Base-by-base conservation (phyloP, 1,284 basidiomycete species). In the Xerocomus subilludens region DNA sequence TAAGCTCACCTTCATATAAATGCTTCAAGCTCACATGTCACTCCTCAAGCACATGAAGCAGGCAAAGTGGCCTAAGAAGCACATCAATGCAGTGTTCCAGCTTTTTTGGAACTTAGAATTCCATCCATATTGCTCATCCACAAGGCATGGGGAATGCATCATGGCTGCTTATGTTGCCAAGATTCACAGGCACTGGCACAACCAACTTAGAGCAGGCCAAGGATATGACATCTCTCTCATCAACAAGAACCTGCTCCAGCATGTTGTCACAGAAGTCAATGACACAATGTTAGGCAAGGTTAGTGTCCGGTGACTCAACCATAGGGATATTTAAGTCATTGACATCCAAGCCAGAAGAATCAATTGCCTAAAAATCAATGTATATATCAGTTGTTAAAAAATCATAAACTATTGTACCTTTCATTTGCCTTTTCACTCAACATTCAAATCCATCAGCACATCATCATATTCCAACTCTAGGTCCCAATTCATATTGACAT, bases 51-150 rank as follows among this genome's bases (percentile, higher is more conserved):
- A 73, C 13, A 20, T 60, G 9, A 49, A 51, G 25, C 56, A 66
- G 11, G 63, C 49, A 0, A 55, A 35, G 0, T 73, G 67, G 71
- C 59, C 38, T 4, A 18, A 45, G 20, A 45, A 33, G 16, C 69
- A 62, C 45, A 38, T 63, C 32, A 42, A 35, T 20, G 56, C 47
- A 2, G 59, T 69, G 2, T 30, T 59, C 33, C 23, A 69, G n/a
- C 45, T 68, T 23, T 68, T 67, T 30, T 59, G 56, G 66, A 56
- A 38, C 66, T 21, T 67, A 4, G 66, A 59, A n/a, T 55, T 5
- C 36, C 64, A 66, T 21, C 42, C 42, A 4, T 67, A 25, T 30
- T 32, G 18, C 3, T 7, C 20, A 6, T 27, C 45, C 23, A 56
- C 18, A 10, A 27, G 45, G 25, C 42, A 49, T 21, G 32, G 56